Percentiles rank a stretch among this genome's conserved stretches.
Conservation (phyloP, 2,329 filamentous ascomycete genomes). For the Colletotrichum sp. region DNA sequence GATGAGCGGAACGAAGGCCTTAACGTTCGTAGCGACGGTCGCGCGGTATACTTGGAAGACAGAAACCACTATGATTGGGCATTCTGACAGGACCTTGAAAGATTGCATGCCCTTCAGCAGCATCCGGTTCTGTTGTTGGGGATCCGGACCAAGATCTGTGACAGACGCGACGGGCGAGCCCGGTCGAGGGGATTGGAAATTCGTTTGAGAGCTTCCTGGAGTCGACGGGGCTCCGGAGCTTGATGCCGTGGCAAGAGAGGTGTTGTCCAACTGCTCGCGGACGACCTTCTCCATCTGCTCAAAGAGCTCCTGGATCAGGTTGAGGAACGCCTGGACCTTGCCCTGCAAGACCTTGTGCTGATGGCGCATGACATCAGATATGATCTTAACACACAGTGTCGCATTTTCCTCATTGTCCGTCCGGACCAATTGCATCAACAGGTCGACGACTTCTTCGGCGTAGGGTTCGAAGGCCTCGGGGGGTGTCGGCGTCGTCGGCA, state of each 20-base stretch:
- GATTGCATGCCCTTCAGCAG: slow-evolving; percentile 95
- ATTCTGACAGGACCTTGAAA: slow-evolving; percentile 97
- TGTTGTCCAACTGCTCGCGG: slow-evolving; percentile 90
- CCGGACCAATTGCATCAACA: slow-evolving; percentile 86
- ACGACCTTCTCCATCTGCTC: slow-evolving; percentile 94
- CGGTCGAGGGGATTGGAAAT: slow-evolving; percentile 86
- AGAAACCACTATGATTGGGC: slow-evolving; percentile 97
- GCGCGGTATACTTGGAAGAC: slow-evolving; percentile 92
- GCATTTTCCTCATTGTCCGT: slow-evolving; percentile 99
- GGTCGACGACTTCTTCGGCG: slow-evolving; percentile 85
- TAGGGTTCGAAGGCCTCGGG: slow-evolving; percentile 86
- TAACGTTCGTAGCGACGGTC: slow-evolving; percentile 84
- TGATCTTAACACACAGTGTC: slow-evolving; percentile 96
- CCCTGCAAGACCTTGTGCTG: slow-evolving; percentile 80
- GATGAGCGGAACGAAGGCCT: slow-evolving; percentile 90
- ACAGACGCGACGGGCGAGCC: slow-evolving; percentile 87
- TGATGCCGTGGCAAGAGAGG: slow-evolving; percentile 58
- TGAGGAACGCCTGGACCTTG: slow-evolving; percentile 88
- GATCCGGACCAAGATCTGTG: slow-evolving; percentile 80
- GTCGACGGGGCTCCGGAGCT: slow-evolving; percentile 68
- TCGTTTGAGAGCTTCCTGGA: slow-evolving; percentile 67
- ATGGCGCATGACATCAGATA: slow-evolving; percentile 94
- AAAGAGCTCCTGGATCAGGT: slow-evolving; percentile 94
- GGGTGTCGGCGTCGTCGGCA: slow-evolving; percentile 74
- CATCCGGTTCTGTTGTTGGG: slow-evolving; percentile 80